Base-by-base conservation (phyloP, 2,329 filamentous ascomycete species). In the Talaromyces pinophilus region DNA sequence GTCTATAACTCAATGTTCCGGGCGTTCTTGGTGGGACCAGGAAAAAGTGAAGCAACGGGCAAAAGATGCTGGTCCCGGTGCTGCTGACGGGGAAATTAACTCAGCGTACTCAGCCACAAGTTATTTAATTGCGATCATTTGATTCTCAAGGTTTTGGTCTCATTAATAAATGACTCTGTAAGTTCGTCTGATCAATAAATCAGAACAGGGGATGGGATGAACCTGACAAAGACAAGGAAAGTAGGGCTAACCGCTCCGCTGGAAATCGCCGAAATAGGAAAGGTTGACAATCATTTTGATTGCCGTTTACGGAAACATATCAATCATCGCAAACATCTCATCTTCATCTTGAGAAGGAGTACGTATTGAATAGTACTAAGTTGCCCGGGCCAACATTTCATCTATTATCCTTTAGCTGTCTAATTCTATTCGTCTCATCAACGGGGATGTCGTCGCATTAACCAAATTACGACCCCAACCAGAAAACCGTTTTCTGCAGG, bases 221-320 rank as follows among this genome's bases (percentile, higher is more conserved):
- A 35, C 17, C 30, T 38, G n/a, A 35, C 33, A 13, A 30, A 30
- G 52, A n/a, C 52, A 55, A 17, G 28, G 17, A 19, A 19, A 33
- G 17, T 55, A 35, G 28, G 28, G 17, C 28, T 38, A 35, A 57
- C 54, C 33, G 54, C 30, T 57, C 52, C 30, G 30, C 30, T 40
- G 54, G 54, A 38, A 25, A 38, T 38, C n/a, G 30, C 54, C 54
- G 33, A 57, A 57, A 38, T 15, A 38, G 33, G 54, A 38, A 57
- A 57, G 54, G 54, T 19, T 35, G 5, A 15, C 1, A 5, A 13
- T 19, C 54, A 4, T 3, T 17, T 11, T 17, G 28, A 57, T 57
- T 57, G 33, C 54, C 54, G 22, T 11, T 35, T 55, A 19, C 52
- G 52, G 52, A 55, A 55, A 33, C 17, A 35, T 38, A 22, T 40